Evolutionary conservation across 1,284 basidiomycete species (phyloP), one percentile per base, ranked within the genome.

Genomic region (Ceratobasidium theobromae): DNA sequence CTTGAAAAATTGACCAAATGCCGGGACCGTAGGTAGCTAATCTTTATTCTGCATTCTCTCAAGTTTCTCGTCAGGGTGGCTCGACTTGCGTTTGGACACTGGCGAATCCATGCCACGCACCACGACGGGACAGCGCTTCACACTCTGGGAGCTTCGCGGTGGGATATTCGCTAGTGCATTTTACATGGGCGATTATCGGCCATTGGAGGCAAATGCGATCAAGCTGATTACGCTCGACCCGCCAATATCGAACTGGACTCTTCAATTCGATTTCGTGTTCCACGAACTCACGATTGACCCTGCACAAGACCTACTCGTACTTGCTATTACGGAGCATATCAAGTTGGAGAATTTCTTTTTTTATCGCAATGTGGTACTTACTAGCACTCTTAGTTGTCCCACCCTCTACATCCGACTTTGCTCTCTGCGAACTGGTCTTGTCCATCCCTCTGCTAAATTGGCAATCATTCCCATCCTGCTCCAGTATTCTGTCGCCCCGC

Each of bases 371-470:
- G 18, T 45, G 12, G 43, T 45, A 11, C 43, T 45, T n/a, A 21
- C 18, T 45, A 21, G 43, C 16, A n/a, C 8, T 38, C 8, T 38
- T 38, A 8, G 35, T 8, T 38, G 16, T 8, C 35, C 35, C 35
- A 16, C 35, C 35, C 35, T 38, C 35, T 8, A 38, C n/a, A 4
- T 60, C 21, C 43, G 45, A 28, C 32, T 60, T 21, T 40, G 45
- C 18, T 49, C 57, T 4, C 45, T 60, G 18, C 40, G n/a, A n/a
- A 60, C 57, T 8, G 57, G 57, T 12, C 45, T 49, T 12, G 57
- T 35, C 11, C 45, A 60, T 12, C 45, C 57, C 16, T 32, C 46
- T 40, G 57, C 57, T 12, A 49, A 23, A 35, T 14, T 12, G 5
- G 30, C 30, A 16, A 27, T 49, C 14, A 40, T 60, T 3, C 21